phyloP scores from a whole-genome alignment of 768 basidiomycete genomes.

The Lactarius trivialis region DNA sequence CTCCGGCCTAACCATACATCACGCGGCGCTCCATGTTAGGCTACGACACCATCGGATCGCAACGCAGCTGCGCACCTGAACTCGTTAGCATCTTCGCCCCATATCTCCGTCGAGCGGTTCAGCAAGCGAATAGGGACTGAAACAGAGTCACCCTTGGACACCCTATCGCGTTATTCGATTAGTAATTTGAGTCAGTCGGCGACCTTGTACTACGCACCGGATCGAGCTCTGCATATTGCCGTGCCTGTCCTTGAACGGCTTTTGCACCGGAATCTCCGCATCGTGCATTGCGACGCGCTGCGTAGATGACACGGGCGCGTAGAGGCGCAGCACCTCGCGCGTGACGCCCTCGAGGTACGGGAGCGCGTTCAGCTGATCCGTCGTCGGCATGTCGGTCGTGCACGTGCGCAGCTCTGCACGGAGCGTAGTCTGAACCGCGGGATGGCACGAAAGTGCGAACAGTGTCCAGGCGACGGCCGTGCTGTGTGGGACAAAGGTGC shows the following conservation, averaged over 20 bases:
- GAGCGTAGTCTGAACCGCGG: constrained; percentile 30
- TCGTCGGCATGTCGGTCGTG: constrained; percentile 21
- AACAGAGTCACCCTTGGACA: constrained; percentile 22
- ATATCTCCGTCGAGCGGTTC: constrained; percentile 28
- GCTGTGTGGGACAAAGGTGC: background rate
- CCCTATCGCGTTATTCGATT: background rate
- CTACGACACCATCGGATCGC: too few species aligned
- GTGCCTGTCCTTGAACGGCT: constrained; percentile 21
- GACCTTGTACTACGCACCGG: constrained; percentile 10
- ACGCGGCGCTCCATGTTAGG: background rate
- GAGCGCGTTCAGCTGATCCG: constrained; percentile 30
- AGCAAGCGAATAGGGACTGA: constrained; percentile 25
- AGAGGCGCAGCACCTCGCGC: constrained; percentile 28
- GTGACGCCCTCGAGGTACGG: constrained; percentile 32
- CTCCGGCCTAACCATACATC: constrained; percentile 16
- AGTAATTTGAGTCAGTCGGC: background rate
- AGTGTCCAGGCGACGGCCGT: constrained; percentile 33
- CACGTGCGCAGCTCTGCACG: constrained; percentile 31
- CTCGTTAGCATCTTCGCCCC: constrained; percentile 31
- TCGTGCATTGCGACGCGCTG: constrained; percentile 26
- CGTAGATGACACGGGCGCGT: constrained; percentile 25
- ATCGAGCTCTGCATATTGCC: constrained; percentile 17
- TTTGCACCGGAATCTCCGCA: constrained; percentile 29
- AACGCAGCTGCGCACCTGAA: constrained; percentile 21
- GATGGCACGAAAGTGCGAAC: constrained; percentile 29